Evolutionary conservation across 176 grass and related monocot species (phyloP).

Genomic region (Puccinellia tenuiflora): DNA sequence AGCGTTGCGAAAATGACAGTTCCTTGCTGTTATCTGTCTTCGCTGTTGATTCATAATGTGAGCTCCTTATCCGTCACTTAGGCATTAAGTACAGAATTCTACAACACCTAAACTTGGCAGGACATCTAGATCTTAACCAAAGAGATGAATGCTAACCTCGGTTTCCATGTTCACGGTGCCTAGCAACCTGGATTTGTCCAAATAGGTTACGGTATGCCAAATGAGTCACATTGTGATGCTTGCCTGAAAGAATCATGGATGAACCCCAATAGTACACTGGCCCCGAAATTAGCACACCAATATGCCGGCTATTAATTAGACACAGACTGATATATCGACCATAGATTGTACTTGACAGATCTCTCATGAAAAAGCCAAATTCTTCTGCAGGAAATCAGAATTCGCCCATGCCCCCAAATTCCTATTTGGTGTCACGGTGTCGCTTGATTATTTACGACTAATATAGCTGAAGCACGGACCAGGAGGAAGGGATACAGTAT

Average conservation of each 20-base stretch:
- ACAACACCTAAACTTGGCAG: neutral
- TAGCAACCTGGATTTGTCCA: neutral
- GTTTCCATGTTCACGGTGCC: neutral
- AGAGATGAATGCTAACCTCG: neutral
- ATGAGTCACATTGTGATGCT: neutral
- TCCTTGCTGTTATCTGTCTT: neutral
- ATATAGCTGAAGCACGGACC: slow-evolving; percentile 7
- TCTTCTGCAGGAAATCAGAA: neutral
- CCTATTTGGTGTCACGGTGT: neutral
- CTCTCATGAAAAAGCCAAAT: neutral
- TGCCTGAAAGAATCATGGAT: neutral
- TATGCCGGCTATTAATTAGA: neutral
- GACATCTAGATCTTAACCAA: neutral
- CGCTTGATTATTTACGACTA: neutral
- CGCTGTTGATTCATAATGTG: neutral
- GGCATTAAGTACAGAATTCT: neutral
- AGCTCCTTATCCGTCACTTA: neutral
- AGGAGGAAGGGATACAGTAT: neutral
- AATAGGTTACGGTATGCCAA: neutral
- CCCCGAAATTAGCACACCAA: neutral
- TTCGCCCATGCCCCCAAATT: neutral
- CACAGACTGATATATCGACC: neutral
- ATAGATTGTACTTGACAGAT: slow-evolving; percentile 2
- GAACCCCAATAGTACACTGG: neutral
- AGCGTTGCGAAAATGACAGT: neutral